These are phyloP conservation scores for Pilasporangium apinafurcum DNA, from an alignment of 352 stramenopile species.

Conservation along the genomic window DNA sequence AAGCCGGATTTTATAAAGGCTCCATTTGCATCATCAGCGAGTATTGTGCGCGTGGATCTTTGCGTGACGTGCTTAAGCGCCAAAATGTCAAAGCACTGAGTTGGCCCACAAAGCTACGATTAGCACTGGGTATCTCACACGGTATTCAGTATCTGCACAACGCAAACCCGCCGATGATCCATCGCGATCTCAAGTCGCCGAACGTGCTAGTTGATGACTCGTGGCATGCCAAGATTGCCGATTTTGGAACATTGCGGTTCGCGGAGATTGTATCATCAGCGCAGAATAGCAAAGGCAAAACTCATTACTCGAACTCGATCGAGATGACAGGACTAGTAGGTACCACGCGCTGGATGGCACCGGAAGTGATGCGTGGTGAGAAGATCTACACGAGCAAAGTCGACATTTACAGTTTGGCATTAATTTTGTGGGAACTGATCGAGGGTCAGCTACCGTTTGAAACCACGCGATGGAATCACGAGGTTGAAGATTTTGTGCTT, in stretches of 20 bases:
- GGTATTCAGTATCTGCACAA: constrained; percentile 91
- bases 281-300: constrained; percentile 30
- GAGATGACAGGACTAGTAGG: constrained; percentile 86
- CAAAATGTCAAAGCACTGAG: constrained; percentile 61
- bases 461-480: constrained; percentile 77
- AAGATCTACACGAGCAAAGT: constrained; percentile 86
- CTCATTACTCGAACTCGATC: constrained; percentile 28
- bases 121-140: constrained; percentile 72
- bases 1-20: constrained; percentile 76
- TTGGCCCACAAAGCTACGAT: constrained; percentile 75
- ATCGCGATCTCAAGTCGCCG: constrained; percentile 87
- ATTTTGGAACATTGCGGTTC: constrained; percentile 85
- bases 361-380: constrained; percentile 83
- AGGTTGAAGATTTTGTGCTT: constrained; percentile 81
- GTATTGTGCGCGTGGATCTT: constrained; percentile 90
- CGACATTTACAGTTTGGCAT: constrained; percentile 85
- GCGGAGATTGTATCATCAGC: constrained; percentile 79
- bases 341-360: constrained; percentile 87
- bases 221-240: constrained; percentile 88
- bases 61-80: constrained; percentile 92
- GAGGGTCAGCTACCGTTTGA: constrained; percentile 80
- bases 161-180: constrained; percentile 85
- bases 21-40: constrained; percentile 96
- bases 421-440: constrained; percentile 87
- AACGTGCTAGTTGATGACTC: constrained; percentile 88